Conservation (phyloP, 208 protist species). For the Novymonas esmeraldas region DNA sequence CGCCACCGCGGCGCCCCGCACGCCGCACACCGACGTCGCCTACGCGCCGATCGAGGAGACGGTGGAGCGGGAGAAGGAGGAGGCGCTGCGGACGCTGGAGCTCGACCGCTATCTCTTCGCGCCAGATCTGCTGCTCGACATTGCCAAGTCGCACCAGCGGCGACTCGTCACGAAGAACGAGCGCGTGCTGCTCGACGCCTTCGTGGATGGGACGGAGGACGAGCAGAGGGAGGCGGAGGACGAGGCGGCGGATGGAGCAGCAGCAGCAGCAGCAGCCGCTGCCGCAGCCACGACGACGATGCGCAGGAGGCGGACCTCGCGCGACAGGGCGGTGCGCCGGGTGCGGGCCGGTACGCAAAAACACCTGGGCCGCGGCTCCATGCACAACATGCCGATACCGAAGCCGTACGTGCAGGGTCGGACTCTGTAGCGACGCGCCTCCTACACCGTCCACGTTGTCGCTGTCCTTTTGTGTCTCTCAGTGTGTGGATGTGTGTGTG, state of each 20-base stretch:
- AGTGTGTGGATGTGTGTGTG: too few relatives aligned
- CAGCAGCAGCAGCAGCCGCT: neutral
- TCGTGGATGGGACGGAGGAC: slow-evolving; percentile 59
- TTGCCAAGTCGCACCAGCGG: slow-evolving; percentile 73
- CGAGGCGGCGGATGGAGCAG: slow-evolving; percentile 19
- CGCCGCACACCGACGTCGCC: too few relatives aligned
- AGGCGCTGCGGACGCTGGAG: slow-evolving; percentile 65
- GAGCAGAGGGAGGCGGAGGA: slow-evolving; percentile 18
- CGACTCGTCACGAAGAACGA: slow-evolving; percentile 70
- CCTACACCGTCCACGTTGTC: too few relatives aligned
- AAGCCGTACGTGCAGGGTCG: slow-evolving; percentile 83
- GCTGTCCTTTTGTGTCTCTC: neutral
- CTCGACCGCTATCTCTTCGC: slow-evolving; percentile 86
- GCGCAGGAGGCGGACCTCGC: slow-evolving; percentile 17
- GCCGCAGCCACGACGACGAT: neutral
- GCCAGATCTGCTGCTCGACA: slow-evolving; percentile 83
- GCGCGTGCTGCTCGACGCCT: slow-evolving; percentile 70
- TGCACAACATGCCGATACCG: slow-evolving; percentile 81
- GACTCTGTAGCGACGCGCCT: slow-evolving; percentile 27
- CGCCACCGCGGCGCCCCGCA: too few relatives aligned
- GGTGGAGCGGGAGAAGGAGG: slow-evolving; percentile 56
- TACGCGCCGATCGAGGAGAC: slow-evolving; percentile 53
- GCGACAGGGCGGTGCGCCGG: neutral
- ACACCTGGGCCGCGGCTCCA: slow-evolving; percentile 72
- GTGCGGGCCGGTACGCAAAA: slow-evolving; percentile 49